These are phyloP conservation scores for Nemania abortiva DNA, from an alignment of 2,329 filamentous ascomycete genomes.

Conservation along the genomic window DNA sequence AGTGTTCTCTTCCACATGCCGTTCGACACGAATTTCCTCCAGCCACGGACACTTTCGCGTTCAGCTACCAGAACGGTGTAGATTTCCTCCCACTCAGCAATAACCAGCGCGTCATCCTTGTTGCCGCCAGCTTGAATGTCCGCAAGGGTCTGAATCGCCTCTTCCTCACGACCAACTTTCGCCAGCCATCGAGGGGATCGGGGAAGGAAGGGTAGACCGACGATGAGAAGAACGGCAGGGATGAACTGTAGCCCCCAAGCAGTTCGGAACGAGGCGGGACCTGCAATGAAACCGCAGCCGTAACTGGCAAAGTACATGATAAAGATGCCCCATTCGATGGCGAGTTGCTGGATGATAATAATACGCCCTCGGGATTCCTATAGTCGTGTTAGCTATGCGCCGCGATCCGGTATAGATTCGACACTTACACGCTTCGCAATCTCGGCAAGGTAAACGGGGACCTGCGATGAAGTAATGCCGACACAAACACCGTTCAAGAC, in stretches of 20 bases:
- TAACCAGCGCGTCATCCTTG: conserved; percentile 64
- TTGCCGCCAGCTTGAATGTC: conserved; percentile 69
- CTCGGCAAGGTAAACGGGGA: conserved; percentile 76
- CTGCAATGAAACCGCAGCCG: conserved; percentile 71
- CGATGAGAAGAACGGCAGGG: conserved; percentile 68
- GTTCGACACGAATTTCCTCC: conserved; percentile 55
- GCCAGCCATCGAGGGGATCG: conserved; percentile 74
- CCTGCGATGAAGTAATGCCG: conserved; percentile 75
- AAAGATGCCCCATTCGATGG: conserved; percentile 78
- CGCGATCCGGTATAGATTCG: conserved; percentile 31
- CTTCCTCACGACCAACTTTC: conserved; percentile 70
- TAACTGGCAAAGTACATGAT: conserved; percentile 79
- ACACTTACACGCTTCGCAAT: conserved; percentile 62
- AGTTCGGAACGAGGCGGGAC: conserved; percentile 69
- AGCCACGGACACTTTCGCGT: conserved; percentile 52
- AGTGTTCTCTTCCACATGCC: conserved; percentile 71
- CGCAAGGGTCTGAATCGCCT: conserved; percentile 64
- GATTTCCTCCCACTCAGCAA: conserved; percentile 70
- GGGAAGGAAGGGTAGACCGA: conserved; percentile 71
- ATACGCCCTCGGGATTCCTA: conserved; percentile 67
- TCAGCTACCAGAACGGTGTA: conserved; percentile 55
- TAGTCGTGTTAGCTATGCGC: conserved; percentile 45
- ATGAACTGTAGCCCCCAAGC: conserved; percentile 75
- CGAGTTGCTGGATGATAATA: conserved; percentile 79
- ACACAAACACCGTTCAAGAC: conserved; percentile 74